Evolutionary conservation across 192 early-diverging fungal genomes (phyloP).

Genomic region (Powellomyces hirtus): DNA sequence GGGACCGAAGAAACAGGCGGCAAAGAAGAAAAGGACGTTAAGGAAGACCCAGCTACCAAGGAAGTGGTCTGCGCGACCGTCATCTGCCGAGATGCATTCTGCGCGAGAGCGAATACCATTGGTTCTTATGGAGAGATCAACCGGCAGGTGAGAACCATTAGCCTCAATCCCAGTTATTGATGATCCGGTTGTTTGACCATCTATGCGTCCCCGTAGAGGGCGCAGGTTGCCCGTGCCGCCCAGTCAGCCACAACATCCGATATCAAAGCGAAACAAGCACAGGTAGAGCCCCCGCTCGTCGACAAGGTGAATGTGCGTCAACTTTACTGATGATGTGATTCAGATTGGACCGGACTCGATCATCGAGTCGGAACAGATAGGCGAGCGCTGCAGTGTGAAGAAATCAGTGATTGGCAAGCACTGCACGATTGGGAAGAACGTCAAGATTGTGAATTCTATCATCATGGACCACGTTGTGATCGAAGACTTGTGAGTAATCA

Average conservation of each 20-base stretch:
- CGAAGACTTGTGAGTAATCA: conserved; percentile 87
- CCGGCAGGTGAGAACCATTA: conserved; percentile 35
- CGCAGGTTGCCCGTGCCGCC: background rate
- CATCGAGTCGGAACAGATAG: conserved; percentile 83
- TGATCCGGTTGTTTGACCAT: background rate
- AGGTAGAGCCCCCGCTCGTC: conserved; percentile 3
- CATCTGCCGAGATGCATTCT: conserved; percentile 57
- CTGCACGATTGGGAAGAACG: conserved; percentile 92
- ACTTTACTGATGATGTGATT: background rate
- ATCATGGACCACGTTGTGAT: conserved; percentile 94
- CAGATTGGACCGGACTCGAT: conserved; percentile 85
- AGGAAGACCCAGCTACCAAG: conserved; percentile 1
- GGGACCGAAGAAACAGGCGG: background rate
- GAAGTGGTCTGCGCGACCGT: conserved; percentile 44
- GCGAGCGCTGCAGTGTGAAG: conserved; percentile 89
- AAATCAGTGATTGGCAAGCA: conserved; percentile 91
- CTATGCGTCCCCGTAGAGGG: background rate
- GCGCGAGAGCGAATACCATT: conserved; percentile 80
- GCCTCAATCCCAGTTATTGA: background rate
- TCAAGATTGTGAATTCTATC: conserved; percentile 93
- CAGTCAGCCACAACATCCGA: background rate
- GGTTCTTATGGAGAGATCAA: conserved; percentile 86
- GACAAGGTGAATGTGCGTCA: background rate
- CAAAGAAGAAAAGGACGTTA: too few species aligned
- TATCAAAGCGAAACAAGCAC: background rate